phyloP scores from a whole-genome alignment of 148 eudicot genomes.

The Arctostaphylos glauca region DNA sequence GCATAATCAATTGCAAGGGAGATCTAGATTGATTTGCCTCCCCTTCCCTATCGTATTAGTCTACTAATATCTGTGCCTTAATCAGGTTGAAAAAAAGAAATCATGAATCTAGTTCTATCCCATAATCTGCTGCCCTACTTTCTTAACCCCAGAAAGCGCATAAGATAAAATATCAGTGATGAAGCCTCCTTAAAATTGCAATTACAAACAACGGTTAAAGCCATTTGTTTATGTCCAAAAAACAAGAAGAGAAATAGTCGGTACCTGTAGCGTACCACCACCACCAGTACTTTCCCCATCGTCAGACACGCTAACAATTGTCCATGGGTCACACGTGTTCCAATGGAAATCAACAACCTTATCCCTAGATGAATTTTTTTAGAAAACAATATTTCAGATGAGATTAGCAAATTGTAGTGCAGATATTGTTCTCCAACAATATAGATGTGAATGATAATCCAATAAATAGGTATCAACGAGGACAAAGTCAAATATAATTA shows the following conservation, averaged over 20 bases:
- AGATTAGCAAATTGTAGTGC: not conserved
- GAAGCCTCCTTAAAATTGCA: not conserved
- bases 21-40: too few relatives aligned
- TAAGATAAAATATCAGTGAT: not conserved
- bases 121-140: not conserved
- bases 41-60: too few relatives aligned
- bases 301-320: conserved; percentile 90
- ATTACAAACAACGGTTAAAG: not conserved
- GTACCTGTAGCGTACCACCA: conserved; percentile 96
- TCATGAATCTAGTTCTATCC: not conserved
- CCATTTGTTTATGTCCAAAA: not conserved
- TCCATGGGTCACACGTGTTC: conserved; percentile 94
- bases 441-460: not conserved
- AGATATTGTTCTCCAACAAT: not conserved
- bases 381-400: not conserved
- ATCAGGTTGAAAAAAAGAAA: not conserved
- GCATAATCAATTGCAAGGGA: too few relatives aligned
- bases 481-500: not conserved
- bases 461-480: not conserved
- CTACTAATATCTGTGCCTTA: too few relatives aligned
- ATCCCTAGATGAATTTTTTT: conserved; percentile 43
- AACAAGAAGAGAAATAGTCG: not conserved
- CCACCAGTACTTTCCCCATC: conserved; percentile 87
- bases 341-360: conserved; percentile 96
- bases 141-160: not conserved